Evolutionary conservation across 768 basidiomycete genomes (phyloP).

Genomic region (Hypholoma sublateritium): DNA sequence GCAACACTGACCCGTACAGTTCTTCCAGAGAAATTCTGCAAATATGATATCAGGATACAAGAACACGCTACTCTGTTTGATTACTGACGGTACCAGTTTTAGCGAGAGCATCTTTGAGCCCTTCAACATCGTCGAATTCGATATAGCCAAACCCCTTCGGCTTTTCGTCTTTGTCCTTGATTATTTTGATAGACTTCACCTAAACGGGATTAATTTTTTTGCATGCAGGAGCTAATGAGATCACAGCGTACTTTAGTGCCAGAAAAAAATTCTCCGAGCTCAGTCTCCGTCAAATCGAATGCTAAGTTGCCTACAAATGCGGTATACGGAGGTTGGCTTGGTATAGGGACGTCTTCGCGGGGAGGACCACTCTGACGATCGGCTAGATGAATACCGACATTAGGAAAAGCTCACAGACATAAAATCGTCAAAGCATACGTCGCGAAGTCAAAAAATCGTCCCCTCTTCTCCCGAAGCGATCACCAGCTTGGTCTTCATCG

Average conservation of each 20-base stretch:
- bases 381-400: conserved; percentile 38
- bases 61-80: neutral
- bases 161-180: conserved; percentile 89
- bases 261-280: conserved; percentile 80
- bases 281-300: conserved; percentile 86
- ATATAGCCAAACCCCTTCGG: conserved; percentile 99
- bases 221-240: neutral
- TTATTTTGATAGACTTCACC: conserved; percentile 89
- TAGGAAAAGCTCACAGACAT: conserved; percentile 1
- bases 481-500: conserved; percentile 60
- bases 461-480: conserved; percentile 49
- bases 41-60: neutral
- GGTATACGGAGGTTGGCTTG: conserved; percentile 90
- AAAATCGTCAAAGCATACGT: conserved; percentile 41
- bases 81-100: conserved; percentile 67
- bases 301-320: conserved; percentile 96
- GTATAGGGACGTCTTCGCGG: conserved; percentile 94
- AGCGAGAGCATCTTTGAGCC: conserved; percentile 78
- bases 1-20: conserved; percentile 91
- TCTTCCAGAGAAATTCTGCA: conserved; percentile 72
- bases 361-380: conserved; percentile 49
- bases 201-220: conserved; percentile 25
- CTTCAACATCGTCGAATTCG: conserved; percentile 87
- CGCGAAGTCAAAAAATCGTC: conserved; percentile 65
- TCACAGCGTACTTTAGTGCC: conserved; percentile 52